These are phyloP conservation scores for Didymosphaeria variabile DNA, from an alignment of 2,329 filamentous ascomycete species.

Conservation along the genomic window DNA sequence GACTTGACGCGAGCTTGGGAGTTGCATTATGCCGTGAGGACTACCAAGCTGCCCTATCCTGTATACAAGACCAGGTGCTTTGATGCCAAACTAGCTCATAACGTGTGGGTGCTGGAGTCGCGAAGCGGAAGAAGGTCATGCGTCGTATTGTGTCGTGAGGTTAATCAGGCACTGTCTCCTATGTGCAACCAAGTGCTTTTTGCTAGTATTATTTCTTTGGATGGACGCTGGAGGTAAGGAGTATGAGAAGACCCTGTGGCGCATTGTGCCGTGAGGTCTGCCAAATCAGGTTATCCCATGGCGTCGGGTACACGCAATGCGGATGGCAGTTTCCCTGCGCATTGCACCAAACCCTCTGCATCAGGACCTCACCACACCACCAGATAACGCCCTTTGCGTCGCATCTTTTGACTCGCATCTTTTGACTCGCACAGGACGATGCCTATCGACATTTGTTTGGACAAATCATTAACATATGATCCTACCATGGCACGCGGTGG, in stretches of 20 bases:
- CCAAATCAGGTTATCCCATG: no score
- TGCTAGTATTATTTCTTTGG: no score
- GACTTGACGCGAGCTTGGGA: background rate
- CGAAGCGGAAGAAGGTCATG: background rate
- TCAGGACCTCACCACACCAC: background rate
- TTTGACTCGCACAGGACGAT: background rate
- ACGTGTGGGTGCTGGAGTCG: background rate
- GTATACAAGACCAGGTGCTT: background rate
- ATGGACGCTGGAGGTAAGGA: no score
- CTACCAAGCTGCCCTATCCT: background rate
- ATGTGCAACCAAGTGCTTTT: no score
- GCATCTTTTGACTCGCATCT: constrained; percentile 1
- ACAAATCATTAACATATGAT: background rate
- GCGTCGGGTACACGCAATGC: no score
- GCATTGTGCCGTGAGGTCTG: background rate
- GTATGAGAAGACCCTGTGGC: no score
- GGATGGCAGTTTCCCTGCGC: background rate
- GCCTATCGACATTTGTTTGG: background rate
- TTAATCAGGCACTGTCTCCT: background rate
- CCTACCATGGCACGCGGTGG: background rate
- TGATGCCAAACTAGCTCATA: background rate
- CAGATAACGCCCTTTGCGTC: background rate
- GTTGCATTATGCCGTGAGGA: background rate
- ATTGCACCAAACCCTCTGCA: background rate
- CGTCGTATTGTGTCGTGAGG: background rate